Percentiles rank a stretch among this genome's conserved stretches.
Conservation (phyloP, 306 rosid species). For the Clitoria ternatea region DNA sequence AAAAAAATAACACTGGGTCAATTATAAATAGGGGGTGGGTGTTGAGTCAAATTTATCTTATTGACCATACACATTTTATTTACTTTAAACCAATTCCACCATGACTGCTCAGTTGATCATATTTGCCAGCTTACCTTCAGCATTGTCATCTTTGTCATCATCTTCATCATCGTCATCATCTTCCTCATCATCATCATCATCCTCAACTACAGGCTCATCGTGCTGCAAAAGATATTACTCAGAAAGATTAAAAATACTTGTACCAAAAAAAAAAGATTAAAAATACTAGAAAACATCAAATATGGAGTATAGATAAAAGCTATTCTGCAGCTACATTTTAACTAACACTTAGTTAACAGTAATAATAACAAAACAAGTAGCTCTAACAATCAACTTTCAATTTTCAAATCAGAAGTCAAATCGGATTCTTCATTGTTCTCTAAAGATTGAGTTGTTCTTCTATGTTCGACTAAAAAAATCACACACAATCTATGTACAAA, state of each 20-base stretch:
- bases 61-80: background rate
- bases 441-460: background rate
- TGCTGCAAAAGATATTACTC: constrained; percentile 32
- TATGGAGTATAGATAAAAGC: background rate
- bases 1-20: background rate
- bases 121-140: constrained; percentile 50
- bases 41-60: background rate
- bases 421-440: background rate
- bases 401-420: background rate
- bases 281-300: too few species aligned
- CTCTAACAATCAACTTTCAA: background rate
- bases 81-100: background rate
- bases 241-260: too few species aligned
- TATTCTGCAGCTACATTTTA: background rate
- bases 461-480: background rate
- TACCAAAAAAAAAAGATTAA: too few species aligned
- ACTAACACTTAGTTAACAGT: background rate
- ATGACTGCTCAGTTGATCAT: background rate
- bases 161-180: constrained; percentile 65
- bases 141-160: constrained; percentile 57
- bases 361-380: background rate
- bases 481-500: background rate
- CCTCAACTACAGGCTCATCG: constrained; percentile 79
- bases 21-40: too few species aligned
- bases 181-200: constrained; percentile 59